Evolutionary conservation across 202 grass and related monocot genomes (phyloP).

Genomic region (Eragrostis tef): DNA sequence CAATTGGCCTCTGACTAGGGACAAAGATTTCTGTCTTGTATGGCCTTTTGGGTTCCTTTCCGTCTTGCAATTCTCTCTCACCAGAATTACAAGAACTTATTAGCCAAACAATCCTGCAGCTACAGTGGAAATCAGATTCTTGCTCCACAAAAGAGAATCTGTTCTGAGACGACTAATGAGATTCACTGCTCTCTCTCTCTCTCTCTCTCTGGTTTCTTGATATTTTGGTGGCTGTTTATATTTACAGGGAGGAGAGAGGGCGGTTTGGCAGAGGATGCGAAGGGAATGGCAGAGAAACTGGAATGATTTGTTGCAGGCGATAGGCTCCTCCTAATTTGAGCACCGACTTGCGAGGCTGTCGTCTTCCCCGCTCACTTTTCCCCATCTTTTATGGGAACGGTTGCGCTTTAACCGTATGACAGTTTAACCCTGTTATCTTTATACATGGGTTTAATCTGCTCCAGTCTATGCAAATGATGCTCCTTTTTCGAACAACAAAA

Average conservation of each 20-base stretch:
- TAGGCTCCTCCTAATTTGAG: conserved; percentile 25
- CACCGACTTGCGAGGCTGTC: conserved; percentile 42
- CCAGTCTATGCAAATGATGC: not conserved
- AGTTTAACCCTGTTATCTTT: not conserved
- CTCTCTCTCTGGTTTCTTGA: conserved; percentile 24
- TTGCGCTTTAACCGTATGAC: conserved; percentile 28
- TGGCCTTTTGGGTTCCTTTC: not conserved
- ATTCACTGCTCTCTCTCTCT: conserved; percentile 7
- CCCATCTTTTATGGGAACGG: conserved; percentile 25
- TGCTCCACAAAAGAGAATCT: conserved; percentile 33
- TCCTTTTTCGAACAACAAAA: not conserved
- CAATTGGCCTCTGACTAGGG: not conserved
- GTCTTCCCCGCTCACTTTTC: conserved; percentile 38
- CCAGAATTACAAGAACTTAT: conserved; percentile 13
- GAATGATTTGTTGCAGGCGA: conserved; percentile 56
- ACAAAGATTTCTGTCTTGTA: not conserved
- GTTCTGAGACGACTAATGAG: conserved; percentile 16
- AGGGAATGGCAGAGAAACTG: conserved; percentile 37
- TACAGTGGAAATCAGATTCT: conserved; percentile 18
- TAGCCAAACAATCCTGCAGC: not conserved
- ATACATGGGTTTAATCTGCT: not conserved
- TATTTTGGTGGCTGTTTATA: not conserved
- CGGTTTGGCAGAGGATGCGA: conserved; percentile 51
- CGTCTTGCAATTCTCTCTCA: conserved; percentile 13
- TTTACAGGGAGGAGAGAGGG: conserved; percentile 8